Base-by-base conservation (phyloP, 768 basidiomycete genomes). In the Omphalotus guepiniiformis region DNA sequence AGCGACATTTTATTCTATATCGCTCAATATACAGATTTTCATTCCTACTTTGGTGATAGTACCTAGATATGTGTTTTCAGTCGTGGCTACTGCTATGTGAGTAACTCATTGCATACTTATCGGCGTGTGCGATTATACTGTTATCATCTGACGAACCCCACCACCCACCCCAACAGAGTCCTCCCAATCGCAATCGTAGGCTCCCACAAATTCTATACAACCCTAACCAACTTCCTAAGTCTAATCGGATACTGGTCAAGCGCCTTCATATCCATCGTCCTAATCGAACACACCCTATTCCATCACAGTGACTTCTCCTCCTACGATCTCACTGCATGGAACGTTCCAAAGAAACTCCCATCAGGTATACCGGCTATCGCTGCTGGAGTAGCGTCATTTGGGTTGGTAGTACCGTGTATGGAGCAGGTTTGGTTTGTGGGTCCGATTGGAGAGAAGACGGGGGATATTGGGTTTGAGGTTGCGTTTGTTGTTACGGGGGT, bases 401-500 rank as follows among this genome's bases (percentile, higher is more conserved):
- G 68, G 9, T 68, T 88, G 6, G 64, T 83, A 11, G 65, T 90
- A 12, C 80, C 85, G 4, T 75, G 72, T 44, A 91, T 91, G 81
- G 64, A 78, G 51, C 86, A 91, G 62, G 78, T 76, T 22, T 91
- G 85, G 86, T 91, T 79, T 56, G 68, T 72, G 0, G 89, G 89
- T 1, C 88, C 88, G 6, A 82, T 91, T 37, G 89, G 82, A 8
- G 58, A 67, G 52, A 69, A 52, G 6, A 74, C 85, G 15, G 89
- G 89, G 1, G 89, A 92, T 64, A 82, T 92, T 47, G 88, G 86
- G n/a, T 88, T 91, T 52, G 86, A 88, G 62, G 62, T 87, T 21
- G 83, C 85, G 2, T 82, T 88, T 55, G 70, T 64, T 1, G 59
- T 76, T 2, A 74, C 79, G 6, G 70, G 58, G 8, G 28, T 85